phyloP scores from a whole-genome alignment of 2,329 filamentous ascomycete species.

The Graphiopsis chlorocephala region DNA sequence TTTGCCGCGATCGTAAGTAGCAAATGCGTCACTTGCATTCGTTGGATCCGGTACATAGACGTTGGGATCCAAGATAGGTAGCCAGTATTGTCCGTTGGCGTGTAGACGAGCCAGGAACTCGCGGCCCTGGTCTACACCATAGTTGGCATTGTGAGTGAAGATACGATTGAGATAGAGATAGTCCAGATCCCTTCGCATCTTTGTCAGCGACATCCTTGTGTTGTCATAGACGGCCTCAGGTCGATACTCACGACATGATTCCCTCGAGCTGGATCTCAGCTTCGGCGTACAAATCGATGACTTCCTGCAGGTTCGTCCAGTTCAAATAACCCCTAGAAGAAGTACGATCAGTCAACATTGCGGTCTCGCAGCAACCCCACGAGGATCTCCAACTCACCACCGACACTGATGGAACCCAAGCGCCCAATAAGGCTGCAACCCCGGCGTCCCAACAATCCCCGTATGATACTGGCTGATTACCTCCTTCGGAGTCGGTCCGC shows the following conservation, averaged over 20 bases:
- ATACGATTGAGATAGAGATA: conserved; percentile 57
- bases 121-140: conserved; percentile 54
- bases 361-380: too few relatives aligned
- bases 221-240: neutral
- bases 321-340: conserved; percentile 3
- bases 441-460: conserved; percentile 27
- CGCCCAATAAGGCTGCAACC: conserved; percentile 28
- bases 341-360: neutral
- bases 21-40: conserved; percentile 60
- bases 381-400: conserved; percentile 16
- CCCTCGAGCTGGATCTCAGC: conserved; percentile 47
- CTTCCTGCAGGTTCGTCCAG: conserved; percentile 62
- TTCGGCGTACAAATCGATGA: conserved; percentile 49
- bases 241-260: conserved; percentile 32
- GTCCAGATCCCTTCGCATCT: conserved; percentile 39
- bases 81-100: conserved; percentile 53
- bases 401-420: conserved; percentile 29
- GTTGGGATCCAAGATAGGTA: conserved; percentile 58
- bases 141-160: conserved; percentile 56
- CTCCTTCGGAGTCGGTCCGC: conserved; percentile 24
- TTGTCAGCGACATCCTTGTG: neutral
- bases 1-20: conserved; percentile 49
- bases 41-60: conserved; percentile 70
- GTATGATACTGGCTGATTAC: conserved; percentile 25
- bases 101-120: conserved; percentile 53